These are phyloP conservation scores for Ophioceras dolichostomum DNA, from an alignment of 2,329 filamentous ascomycete species.

Conservation along the genomic window DNA sequence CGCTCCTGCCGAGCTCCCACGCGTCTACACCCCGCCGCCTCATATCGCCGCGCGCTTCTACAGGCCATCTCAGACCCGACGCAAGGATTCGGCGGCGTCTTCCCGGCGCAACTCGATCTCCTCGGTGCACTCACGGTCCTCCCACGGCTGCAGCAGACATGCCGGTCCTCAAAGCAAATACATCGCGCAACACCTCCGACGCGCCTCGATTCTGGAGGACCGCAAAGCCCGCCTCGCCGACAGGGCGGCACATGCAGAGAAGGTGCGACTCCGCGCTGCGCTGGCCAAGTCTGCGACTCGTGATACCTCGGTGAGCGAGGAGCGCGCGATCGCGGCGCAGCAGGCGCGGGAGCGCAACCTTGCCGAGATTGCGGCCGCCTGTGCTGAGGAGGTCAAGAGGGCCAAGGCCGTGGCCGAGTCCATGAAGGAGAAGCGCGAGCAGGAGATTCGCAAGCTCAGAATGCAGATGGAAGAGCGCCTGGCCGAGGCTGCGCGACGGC, in stretches of 20 bases:
- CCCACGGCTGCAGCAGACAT: slow-evolving; percentile 42
- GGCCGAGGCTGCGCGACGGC: slow-evolving; percentile 62
- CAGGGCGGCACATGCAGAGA: slow-evolving; percentile 70
- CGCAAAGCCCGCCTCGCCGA: slow-evolving; percentile 71
- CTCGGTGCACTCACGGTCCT: slow-evolving; percentile 60
- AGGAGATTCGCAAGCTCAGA: slow-evolving; percentile 56
- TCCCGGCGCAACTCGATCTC: slow-evolving; percentile 72
- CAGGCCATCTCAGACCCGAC: slow-evolving; percentile 48
- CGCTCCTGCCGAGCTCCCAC: slow-evolving; percentile 15
- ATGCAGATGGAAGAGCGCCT: slow-evolving; percentile 70
- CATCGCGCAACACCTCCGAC: slow-evolving; percentile 66
- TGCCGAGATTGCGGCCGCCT: slow-evolving; percentile 68
- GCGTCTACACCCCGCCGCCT: slow-evolving; percentile 52
- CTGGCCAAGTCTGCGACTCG: slow-evolving; percentile 57
- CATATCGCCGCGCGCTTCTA: slow-evolving; percentile 72
- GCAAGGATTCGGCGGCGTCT: slow-evolving; percentile 65
- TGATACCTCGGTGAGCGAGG: slow-evolving; percentile 56
- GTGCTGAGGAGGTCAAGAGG: slow-evolving; percentile 71
- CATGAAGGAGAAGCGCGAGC: slow-evolving; percentile 69
- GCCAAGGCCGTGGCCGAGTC: slow-evolving; percentile 74
- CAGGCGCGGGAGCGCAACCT: slow-evolving; percentile 69
- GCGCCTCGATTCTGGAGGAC: slow-evolving; percentile 69
- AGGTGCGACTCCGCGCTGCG: slow-evolving; percentile 65
- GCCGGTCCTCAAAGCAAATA: slow-evolving; percentile 59
- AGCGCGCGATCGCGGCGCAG: slow-evolving; percentile 64